Base-by-base conservation (phyloP, 768 basidiomycete species). In the Tricholoma sp. region DNA sequence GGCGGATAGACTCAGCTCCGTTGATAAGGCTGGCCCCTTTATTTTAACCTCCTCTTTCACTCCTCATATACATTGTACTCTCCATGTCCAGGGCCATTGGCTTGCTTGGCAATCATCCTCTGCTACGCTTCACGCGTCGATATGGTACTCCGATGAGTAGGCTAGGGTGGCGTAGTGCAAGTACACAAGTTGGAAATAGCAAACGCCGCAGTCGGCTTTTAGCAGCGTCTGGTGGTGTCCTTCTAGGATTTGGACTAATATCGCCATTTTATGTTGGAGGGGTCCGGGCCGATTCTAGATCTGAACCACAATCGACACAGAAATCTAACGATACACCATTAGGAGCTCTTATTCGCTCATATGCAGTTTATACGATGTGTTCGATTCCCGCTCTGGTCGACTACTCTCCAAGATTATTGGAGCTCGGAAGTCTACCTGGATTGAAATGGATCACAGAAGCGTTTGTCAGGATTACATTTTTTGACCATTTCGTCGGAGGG, bases 401-500 rank as follows among this genome's bases (percentile, higher is more conserved):
- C 63, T 71, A 81, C 56, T 83, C 91, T 1, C 91, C 92, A 0
- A 68, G 70, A 47, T 70, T 94, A 24, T 75, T 97, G 42, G 70
- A 79, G 11, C 63, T 86, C 13, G 68, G 77, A 5, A 73, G 76
- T 41, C 70, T 84, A 1, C 80, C 87, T n/a, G 78, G 87, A 0
- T 48, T 94, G 0, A 81, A 76, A 56, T 74, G 80, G 54, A 63
- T 92, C 39, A 85, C 87, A 1, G 85, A 92, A 64, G 74, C 74
- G 1, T 66, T 90, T 53, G 87, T 96, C 5, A 78, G 90, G 41
- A 70, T 77, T 9, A 95, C 94, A 0, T 96, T 97, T 74, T 96
- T 94, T 64, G 78, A 82, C 47, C 94, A 95, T 86, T 98, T 96
- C 61, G 94, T 95, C 1, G 93, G 94, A 0, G 94, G 90, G 3